Evolutionary conservation across 1,284 basidiomycete species (phyloP), one percentile per base, ranked within the genome.

Genomic region (Macrocybe sp.): DNA sequence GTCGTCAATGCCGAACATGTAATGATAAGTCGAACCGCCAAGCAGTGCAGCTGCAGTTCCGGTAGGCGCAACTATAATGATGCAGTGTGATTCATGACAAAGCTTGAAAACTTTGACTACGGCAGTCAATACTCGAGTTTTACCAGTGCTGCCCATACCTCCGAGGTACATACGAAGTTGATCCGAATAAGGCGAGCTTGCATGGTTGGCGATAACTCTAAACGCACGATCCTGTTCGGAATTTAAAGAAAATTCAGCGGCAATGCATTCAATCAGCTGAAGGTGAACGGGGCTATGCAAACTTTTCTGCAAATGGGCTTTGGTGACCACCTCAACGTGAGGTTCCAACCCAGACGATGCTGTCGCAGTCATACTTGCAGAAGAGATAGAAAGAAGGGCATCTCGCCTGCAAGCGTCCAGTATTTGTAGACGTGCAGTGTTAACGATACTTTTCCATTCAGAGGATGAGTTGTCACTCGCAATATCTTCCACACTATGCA

Each of bases 141-240:
- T 74, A 2, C 72, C 70, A 10, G 69, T 70, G 3, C 70, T 65
- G 6, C 59, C 69, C 62, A 70, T 67, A 1, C 69, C 70, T 3
- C 64, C 69, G 5, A 73, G 34, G 49, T 69, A 67, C 66, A 72
- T 69, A 34, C 55, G 55, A 3, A 72, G 46, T 11, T 58, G 62
- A 4, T 59, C 48, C 7, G 50, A 37, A 32, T 41, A 22, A 2
- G 38, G 34, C n/a, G 44, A 28, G 0, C 48, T 30, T 4, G 61
- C 55, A 56, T 69, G 64, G 42, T 66, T 62, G 4, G 64, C 60
- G 10, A 67, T 53, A 28, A 71, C 62, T 10, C 47, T 35, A 41
- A 69, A 70, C 2, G 66, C 68, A 6, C 64, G 45, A 12, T 54
- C 47, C 49, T 72, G 67, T 35, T 70, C 68, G n/a, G 38, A 45